Evolutionary conservation across 1,139 yeast species (phyloP).

Genomic region (Saccharomyces hybrid): DNA sequence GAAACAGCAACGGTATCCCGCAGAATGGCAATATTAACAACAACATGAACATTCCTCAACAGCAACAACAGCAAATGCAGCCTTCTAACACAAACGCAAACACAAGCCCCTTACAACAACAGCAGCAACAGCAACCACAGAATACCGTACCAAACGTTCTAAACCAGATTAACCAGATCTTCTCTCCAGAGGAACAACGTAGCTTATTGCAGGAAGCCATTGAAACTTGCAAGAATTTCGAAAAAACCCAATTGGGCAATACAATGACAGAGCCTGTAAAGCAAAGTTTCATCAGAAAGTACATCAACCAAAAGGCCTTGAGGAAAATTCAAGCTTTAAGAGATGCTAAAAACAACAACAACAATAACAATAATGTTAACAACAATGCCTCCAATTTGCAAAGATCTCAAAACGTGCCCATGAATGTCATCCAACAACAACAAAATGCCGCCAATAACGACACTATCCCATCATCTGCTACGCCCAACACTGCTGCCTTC

Average conservation of each 20-base stretch:
- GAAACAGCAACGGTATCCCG: slow-evolving; percentile 12
- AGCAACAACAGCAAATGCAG: slow-evolving; percentile 12
- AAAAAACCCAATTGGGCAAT: slow-evolving; percentile 24
- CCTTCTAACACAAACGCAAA: not conserved
- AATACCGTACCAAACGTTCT: slow-evolving; percentile 31
- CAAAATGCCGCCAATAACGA: not conserved
- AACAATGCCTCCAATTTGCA: slow-evolving; percentile 3
- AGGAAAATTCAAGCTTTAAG: slow-evolving; percentile 32
- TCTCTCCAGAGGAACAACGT: slow-evolving; percentile 32
- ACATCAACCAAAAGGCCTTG: slow-evolving; percentile 36
- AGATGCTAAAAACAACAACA: slow-evolving; percentile 21
- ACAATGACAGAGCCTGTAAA: slow-evolving; percentile 25
- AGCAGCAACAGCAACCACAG: slow-evolving; percentile 19
- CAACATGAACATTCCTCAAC: slow-evolving; percentile 4
- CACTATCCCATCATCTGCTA: not conserved
- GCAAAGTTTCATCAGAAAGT: slow-evolving; percentile 30
- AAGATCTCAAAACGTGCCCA: not conserved
- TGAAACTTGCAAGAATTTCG: slow-evolving; percentile 28
- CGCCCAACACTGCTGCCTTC: not conserved
- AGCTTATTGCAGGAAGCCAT: slow-evolving; percentile 28
- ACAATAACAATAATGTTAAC: slow-evolving; percentile 7
- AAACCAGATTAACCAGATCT: slow-evolving; percentile 33
- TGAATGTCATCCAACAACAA: not conserved
- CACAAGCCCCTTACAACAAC: slow-evolving; percentile 6
- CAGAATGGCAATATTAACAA: not conserved